A percentile compares a stretch with the other conserved stretches of the same genome.
Conservation (phyloP, 2,329 filamentous ascomycete genomes). For the Dryadomyces quercus-mongolicae region DNA sequence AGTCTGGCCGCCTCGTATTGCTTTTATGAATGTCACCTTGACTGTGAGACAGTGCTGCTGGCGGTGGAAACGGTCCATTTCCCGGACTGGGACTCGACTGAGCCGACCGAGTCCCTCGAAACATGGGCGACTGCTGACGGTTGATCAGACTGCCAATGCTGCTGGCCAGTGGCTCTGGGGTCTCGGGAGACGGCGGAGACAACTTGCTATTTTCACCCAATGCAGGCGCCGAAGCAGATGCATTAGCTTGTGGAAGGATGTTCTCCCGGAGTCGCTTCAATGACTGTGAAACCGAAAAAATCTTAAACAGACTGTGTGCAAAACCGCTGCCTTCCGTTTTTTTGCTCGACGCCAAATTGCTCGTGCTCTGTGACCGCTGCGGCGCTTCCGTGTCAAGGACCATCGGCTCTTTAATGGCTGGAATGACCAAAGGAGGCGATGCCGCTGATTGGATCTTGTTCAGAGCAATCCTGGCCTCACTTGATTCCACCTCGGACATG, state of each 20-base stretch:
- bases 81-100: constrained; percentile 19
- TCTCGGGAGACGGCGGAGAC: not conserved
- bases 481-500: constrained; percentile 16
- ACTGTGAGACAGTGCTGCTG: not conserved
- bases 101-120: constrained; percentile 18
- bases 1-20: not conserved
- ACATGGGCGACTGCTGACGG: constrained; percentile 11
- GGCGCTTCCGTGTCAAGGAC: not conserved
- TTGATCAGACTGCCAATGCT: constrained; percentile 9
- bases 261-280: constrained; percentile 19
- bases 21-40: too few species aligned
- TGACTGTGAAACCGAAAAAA: constrained; percentile 16
- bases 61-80: constrained; percentile 17
- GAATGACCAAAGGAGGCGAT: constrained; percentile 16
- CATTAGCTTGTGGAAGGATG: constrained; percentile 5
- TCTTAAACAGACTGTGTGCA: constrained; percentile 15
- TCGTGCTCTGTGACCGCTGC: constrained; percentile 8
- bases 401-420: not conserved
- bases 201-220: not conserved
- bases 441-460: constrained; percentile 27
- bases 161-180: not conserved
- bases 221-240: not conserved
- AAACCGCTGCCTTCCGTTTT: constrained; percentile 17
- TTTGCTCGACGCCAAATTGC: constrained; percentile 1
- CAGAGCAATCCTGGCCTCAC: constrained; percentile 29